Evolutionary conservation across 225 moss, liverwort and hornwort species (phyloP).

Genomic region (Bryoerythrophyllum caledonicum): DNA sequence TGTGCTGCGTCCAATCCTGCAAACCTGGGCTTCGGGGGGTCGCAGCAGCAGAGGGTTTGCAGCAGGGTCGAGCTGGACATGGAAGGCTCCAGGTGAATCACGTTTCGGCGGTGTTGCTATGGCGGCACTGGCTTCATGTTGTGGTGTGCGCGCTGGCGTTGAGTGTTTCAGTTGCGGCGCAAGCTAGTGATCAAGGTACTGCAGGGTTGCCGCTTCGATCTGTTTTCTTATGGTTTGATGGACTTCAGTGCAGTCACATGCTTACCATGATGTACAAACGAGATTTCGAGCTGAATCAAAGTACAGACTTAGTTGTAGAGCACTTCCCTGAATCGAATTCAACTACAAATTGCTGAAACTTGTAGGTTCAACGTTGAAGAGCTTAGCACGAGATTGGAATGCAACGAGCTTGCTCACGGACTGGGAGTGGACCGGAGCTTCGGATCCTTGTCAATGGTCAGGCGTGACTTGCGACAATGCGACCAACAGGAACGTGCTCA

Average conservation of each 20-base stretch:
- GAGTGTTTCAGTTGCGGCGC: slow-evolving; percentile 5
- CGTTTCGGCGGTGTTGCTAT: neutral
- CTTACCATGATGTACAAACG: too few relatives aligned
- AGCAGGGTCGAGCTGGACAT: neutral
- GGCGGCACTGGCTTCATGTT: slow-evolving; percentile 20
- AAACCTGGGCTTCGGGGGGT: neutral
- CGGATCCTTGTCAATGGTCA: slow-evolving; percentile 39
- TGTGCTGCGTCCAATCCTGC: slow-evolving; percentile 16
- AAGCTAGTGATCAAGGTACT: slow-evolving; percentile 35
- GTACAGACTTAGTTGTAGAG: too few relatives aligned
- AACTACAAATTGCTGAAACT: neutral
- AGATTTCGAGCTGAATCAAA: too few relatives aligned
- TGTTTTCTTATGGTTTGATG: neutral
- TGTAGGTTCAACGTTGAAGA: slow-evolving; percentile 28
- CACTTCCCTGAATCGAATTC: too few relatives aligned
- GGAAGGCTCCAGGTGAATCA: neutral
- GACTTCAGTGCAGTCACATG: neutral
- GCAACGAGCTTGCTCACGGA: slow-evolving; percentile 26
- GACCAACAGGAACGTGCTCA: slow-evolving; percentile 25
- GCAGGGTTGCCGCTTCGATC: neutral
- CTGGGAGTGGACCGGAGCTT: slow-evolving; percentile 24
- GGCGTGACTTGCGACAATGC: slow-evolving; percentile 30
- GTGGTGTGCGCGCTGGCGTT: neutral
- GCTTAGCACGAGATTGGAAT: slow-evolving; percentile 33
- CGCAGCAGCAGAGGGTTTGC: neutral